phyloP scores from a whole-genome alignment of 208 protist species.

The Leishmania tropica region DNA sequence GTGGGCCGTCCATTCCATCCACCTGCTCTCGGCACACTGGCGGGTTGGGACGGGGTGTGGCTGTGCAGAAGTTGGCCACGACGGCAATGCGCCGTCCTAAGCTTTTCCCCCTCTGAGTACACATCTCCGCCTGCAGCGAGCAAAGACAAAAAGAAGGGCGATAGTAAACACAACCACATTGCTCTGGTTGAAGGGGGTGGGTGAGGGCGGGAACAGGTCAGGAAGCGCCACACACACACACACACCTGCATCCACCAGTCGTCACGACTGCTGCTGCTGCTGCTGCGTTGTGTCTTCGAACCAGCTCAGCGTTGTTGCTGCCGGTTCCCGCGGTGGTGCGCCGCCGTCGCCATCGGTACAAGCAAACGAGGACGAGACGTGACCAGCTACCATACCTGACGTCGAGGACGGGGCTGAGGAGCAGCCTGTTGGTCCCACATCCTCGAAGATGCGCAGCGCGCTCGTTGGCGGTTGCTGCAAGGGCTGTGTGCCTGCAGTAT shows the following conservation, averaged over 20 bases:
- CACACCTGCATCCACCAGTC: neutral
- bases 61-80: neutral
- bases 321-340: neutral
- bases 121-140: neutral
- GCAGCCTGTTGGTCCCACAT: conserved; percentile 4
- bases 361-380: neutral
- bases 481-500: neutral
- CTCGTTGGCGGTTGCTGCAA: conserved; percentile 1
- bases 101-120: neutral
- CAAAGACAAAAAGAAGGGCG: neutral
- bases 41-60: neutral
- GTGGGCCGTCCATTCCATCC: neutral
- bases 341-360: neutral
- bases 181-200: neutral
- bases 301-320: conserved; percentile 20
- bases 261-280: neutral
- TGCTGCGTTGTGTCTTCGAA: conserved; percentile 25
- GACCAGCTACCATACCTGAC: neutral
- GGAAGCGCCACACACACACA: neutral
- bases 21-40: neutral
- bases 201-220: neutral
- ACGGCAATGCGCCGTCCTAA: neutral
- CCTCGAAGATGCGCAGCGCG: conserved; percentile 25
- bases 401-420: neutral
- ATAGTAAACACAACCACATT: neutral